Base-by-base conservation (phyloP, 768 basidiomycete genomes). In the Porpolomopsis calyptriformis region DNA sequence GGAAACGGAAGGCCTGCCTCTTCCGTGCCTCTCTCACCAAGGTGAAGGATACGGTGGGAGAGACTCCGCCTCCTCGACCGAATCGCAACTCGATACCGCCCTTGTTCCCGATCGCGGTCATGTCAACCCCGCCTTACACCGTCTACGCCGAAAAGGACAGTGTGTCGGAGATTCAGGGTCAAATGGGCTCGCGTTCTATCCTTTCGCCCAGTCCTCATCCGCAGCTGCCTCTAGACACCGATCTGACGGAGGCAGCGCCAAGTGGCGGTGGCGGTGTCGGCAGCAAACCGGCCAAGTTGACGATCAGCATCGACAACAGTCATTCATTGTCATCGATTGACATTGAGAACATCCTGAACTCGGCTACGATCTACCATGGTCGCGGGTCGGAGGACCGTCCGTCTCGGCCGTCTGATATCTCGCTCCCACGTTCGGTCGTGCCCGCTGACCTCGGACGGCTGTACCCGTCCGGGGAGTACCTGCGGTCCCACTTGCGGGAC, bases 271-370 rank as follows among this genome's bases (percentile, higher is more conserved):
- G 22, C 7, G 40, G 23, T 36, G 43, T 27, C 19, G 5, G 10
- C 29, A 40, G 11, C 25, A 22, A 19, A 29, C 31, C 43, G 25
- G 2, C 26, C 40, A 34, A n/a, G 40, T 27, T 23, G 27, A 45
- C 23, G 42, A 52, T 36, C 48, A 50, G 48, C 56, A 24, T n/a
- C n/a, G 38, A 46, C 14, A 60, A 62, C 33, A 53, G 53, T 4
- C 34, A 57, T 11, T 68, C 67, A 3, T 29, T 69, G 16, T 58
- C 64, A 35, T 68, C 69, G 0, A 49, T 70, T 11, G 73, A 77
- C 50, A 71, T 77, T 43, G 73, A 76, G 55, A 64, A 70, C 20
- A 76, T 77, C 58, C 62, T 80, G 27, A 71, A 77, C 53, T 69
- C 73, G 62, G 73, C 74, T 1, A 66, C 67, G 16, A 54, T 68